phyloP scores from a whole-genome alignment of 139 green algal species.

The Limnomonas spitsbergensis region DNA sequence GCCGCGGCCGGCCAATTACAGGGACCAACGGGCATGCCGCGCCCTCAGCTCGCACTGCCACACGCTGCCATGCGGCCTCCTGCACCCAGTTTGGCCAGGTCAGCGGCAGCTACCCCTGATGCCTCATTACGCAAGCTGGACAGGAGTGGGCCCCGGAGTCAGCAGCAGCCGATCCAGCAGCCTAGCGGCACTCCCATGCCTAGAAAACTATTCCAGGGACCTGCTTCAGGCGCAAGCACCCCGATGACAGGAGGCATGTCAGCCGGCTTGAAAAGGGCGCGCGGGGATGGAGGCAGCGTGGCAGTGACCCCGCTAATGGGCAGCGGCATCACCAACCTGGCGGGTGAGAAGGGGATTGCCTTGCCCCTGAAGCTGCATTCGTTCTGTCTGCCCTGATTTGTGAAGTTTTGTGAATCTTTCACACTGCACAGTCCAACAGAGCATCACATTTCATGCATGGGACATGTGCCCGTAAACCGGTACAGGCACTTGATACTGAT shows the following conservation, averaged over 20 bases:
- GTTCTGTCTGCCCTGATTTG: not conserved
- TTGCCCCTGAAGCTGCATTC: not conserved
- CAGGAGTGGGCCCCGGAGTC: not conserved
- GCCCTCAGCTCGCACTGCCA: too few relatives aligned
- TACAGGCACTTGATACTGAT: too few relatives aligned
- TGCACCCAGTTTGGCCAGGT: too few relatives aligned
- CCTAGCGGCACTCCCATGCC: conserved; percentile 2
- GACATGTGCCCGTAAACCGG: too few relatives aligned
- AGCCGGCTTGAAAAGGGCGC: not conserved
- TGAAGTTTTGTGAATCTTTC: conserved; percentile 3
- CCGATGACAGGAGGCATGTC: not conserved
- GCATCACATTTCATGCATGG: too few relatives aligned
- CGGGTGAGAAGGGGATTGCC: not conserved
- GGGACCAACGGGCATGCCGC: not conserved
- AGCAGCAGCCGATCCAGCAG: not conserved
- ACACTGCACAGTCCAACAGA: too few relatives aligned
- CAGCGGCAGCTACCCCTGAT: too few relatives aligned
- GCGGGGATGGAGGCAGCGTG: not conserved
- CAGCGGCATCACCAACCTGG: conserved; percentile 11
- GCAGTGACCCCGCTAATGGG: conserved; percentile 2
- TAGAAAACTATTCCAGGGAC: not conserved
- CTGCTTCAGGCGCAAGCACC: not conserved
- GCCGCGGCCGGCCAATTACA: not conserved
- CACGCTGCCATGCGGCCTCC: too few relatives aligned
- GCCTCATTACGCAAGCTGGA: too few relatives aligned